Evolutionary conservation across 805 yeast species (phyloP).

Genomic region (Metschnikowia santaceciliae): DNA sequence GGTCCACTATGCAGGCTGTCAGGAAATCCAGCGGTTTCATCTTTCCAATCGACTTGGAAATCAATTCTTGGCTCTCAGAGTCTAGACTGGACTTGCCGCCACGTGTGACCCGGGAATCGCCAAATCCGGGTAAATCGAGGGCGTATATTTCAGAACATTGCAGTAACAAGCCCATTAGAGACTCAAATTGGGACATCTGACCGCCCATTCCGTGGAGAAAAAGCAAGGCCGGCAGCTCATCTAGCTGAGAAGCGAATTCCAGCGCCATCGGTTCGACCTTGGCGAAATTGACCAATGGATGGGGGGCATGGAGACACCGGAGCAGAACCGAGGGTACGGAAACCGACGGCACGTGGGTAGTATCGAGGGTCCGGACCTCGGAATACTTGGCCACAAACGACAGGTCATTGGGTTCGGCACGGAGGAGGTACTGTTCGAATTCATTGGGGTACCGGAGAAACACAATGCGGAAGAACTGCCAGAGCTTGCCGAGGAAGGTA

Average conservation of each 20-base stretch:
- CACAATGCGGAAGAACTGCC: constrained; percentile 25
- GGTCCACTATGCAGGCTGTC: constrained; percentile 39
- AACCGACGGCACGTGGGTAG: constrained; percentile 13
- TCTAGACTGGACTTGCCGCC: constrained; percentile 21
- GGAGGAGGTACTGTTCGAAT: constrained; percentile 41
- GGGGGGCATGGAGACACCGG: constrained; percentile 45
- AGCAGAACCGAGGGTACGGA: constrained; percentile 33
- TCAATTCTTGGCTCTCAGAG: constrained; percentile 27
- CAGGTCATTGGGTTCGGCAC: constrained; percentile 51
- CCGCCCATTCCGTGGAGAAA: constrained; percentile 92
- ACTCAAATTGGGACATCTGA: constrained; percentile 79
- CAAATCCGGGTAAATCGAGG: constrained; percentile 88
- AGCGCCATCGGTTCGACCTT: constrained; percentile 13
- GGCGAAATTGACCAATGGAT: constrained; percentile 37
- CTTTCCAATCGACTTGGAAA: constrained; percentile 24
- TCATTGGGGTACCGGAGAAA: constrained; percentile 21
- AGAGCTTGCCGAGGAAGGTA: constrained; percentile 20
- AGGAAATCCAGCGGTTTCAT: constrained; percentile 41
- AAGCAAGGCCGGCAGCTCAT: constrained; percentile 55
- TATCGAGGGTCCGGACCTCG: constrained; percentile 34
- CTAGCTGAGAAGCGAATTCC: constrained; percentile 33
- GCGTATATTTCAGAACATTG: constrained; percentile 62
- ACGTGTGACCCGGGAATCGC: constrained; percentile 41
- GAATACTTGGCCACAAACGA: constrained; percentile 49
- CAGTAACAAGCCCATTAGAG: constrained; percentile 58